These are phyloP conservation scores for Silene noctiflora DNA, from an alignment of 179 eudicot genomes.

Conservation along the genomic window DNA sequence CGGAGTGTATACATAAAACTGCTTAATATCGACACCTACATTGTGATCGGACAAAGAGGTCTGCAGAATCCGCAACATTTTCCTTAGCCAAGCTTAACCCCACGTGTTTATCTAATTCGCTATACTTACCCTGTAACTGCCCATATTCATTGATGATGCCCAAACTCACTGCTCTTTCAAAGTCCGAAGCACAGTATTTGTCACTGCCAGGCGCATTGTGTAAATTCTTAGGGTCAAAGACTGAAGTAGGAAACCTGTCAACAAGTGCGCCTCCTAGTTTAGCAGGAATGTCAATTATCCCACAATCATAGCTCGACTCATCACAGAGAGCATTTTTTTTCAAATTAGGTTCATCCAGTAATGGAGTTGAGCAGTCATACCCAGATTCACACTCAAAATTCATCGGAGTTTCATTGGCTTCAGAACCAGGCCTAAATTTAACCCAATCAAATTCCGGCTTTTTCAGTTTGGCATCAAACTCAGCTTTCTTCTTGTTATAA, in stretches of 20 bases:
- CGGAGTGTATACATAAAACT: too few species aligned
- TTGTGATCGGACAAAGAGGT: too few species aligned
- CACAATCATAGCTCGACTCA: too few species aligned
- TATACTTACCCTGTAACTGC: too few species aligned
- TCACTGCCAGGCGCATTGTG: background rate
- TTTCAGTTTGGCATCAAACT: background rate
- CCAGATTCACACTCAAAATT: background rate
- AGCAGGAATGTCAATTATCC: too few species aligned
- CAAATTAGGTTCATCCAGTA: too few species aligned
- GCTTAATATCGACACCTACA: too few species aligned
- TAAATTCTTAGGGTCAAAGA: background rate
- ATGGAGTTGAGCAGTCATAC: background rate
- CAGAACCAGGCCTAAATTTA: background rate
- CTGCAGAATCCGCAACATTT: too few species aligned
- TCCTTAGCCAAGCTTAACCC: too few species aligned
- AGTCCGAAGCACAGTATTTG: background rate
- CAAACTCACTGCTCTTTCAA: slow-evolving; percentile 23
- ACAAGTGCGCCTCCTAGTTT: too few species aligned
- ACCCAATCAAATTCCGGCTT: background rate
- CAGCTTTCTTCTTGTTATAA: background rate
- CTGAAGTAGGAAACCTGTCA: slow-evolving; percentile 2
- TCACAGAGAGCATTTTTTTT: too few species aligned
- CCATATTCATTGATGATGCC: slow-evolving; percentile 5
- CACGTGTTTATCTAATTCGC: too few species aligned
- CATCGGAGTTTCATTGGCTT: background rate